A percentile compares a stretch with the other conserved stretches of the same genome.
Conservation (phyloP, 2,329 filamentous ascomycete genomes). For the Ophiostoma himal-ulmi region DNA sequence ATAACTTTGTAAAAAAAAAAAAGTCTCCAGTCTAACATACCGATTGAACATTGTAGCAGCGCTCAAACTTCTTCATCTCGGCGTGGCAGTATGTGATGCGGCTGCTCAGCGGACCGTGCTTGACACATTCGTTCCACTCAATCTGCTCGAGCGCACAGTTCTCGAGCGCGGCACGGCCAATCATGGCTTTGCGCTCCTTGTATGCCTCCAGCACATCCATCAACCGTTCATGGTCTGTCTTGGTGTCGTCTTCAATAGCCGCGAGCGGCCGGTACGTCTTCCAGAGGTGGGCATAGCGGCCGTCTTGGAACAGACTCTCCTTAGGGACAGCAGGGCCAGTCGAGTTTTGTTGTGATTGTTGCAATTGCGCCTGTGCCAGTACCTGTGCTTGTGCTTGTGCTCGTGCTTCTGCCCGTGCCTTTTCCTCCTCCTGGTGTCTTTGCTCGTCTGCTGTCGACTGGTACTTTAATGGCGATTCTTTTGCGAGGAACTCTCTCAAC, state of each 20-base stretch:
- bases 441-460: constrained; percentile 27
- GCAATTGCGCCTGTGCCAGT: neutral
- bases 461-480: constrained; percentile 67
- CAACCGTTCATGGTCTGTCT: constrained; percentile 73
- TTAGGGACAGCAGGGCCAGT: constrained; percentile 36
- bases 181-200: constrained; percentile 72
- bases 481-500: constrained; percentile 76
- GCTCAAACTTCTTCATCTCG: constrained; percentile 71
- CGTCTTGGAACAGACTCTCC: constrained; percentile 52
- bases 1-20: too few relatives aligned
- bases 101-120: constrained; percentile 60
- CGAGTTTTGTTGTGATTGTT: constrained; percentile 1
- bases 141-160: constrained; percentile 88
- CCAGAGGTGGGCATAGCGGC: constrained; percentile 80
- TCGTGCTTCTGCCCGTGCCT: constrained; percentile 19
- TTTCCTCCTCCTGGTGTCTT: constrained; percentile 25
- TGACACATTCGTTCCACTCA: constrained; percentile 77
- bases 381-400: constrained; percentile 20
- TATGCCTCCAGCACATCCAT: constrained; percentile 73
- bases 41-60: constrained; percentile 84
- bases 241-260: constrained; percentile 61
- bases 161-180: constrained; percentile 78
- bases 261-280: constrained; percentile 74
- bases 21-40: constrained; percentile 40
- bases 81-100: constrained; percentile 73